Base-by-base conservation (phyloP, 1,139 yeast species). In the Blastobotrys malaysiensis region DNA sequence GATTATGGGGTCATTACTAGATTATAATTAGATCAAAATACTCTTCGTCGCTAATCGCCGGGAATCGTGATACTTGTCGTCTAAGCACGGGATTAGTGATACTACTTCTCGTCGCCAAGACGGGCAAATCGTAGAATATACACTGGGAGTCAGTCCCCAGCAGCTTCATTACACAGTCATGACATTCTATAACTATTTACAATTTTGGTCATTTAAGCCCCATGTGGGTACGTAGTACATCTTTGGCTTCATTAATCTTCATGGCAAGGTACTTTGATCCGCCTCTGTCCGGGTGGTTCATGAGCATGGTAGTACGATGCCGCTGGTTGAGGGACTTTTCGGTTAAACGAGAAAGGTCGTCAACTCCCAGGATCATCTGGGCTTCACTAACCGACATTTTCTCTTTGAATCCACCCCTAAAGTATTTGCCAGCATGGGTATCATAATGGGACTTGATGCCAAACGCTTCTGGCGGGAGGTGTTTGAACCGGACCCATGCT, bases 241-340 rank as follows among this genome's bases (percentile, higher is more conserved):
- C 88, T 59, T 81, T 82, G 1, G 95, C 95, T 66, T 83, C 84
- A 67, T 88, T 87, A 57, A 88, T 82, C 66, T 87, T 85, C 75
- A 83, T 82, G 2, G 88, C 83, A 50, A 87, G 59, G 63, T 82
- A 86, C 52, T 80, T 78, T 60, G 89, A 83, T 0, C 96, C 96
- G 5, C 86, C 84, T 59, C 77, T 78, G 66, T 87, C 96, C 0
- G 96, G 95, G 65, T 87, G 96, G 63, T 81, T 88, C 52, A 74
- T 63, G 52, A 84, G 73, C 86, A 87, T 86, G 61, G 84, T 74
- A 53, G 72, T 73, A 54, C 93, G 73, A 67, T 87, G 89, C 58
- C 81, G 72, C 53, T 75, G 73, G 55, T 78, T 77, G 48, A 88
- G 71, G 50, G 78, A 75, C 18, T 57, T 61, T 43, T 51, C 53